Evolutionary conservation across 1,284 basidiomycete species (phyloP), one percentile per base, ranked within the genome.

Genomic region (Volvariella surrecta): DNA sequence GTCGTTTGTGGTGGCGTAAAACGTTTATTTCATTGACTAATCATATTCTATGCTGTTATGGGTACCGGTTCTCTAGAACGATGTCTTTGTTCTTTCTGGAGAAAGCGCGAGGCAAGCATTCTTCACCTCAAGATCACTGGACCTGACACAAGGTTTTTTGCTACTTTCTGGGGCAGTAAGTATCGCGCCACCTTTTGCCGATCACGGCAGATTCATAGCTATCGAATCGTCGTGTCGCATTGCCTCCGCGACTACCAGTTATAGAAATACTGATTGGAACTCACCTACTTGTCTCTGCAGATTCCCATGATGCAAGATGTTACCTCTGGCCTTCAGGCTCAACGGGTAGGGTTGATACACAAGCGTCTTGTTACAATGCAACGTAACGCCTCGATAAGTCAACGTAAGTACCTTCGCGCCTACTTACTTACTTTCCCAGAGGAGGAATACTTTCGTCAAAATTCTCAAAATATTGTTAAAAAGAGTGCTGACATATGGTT

Each of bases 111-210:
- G 82, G 45, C 71, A 72, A 47, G 68, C 76, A 9, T 85, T 85
- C 60, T 82, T 86, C 53, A 68, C 71, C 3, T 73, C 80, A 43
- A 78, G 74, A 60, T 68, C 71, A 13, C 72, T 86, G 49, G 82
- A 86, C 59, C 70, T 86, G 43, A 80, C 78, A 37, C 79, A 83
- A 63, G 82, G 82, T 10, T 86, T 84, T 66, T 80, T 76, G 53
- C 73, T 82, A 51, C 68, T 86, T 47, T 83, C 81, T 43, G 82
- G 83, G 43, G 81, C 79, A 43, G 83, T 86, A 56, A 49, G 78
- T 70, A 31, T 45, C 37, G 40, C 17, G 42, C 38, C 32, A 39
- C 42, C 40, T 49, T 45, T 22, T 41, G 39, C 24, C 11, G n/a
- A n/a, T n/a, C n/a, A n/a, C n/a, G n/a, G n/a, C 24, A 6, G 11